Evolutionary conservation across 1,284 basidiomycete species (phyloP), one percentile per base, ranked within the genome.

Genomic region (Moesziomyces parantarcticus): DNA sequence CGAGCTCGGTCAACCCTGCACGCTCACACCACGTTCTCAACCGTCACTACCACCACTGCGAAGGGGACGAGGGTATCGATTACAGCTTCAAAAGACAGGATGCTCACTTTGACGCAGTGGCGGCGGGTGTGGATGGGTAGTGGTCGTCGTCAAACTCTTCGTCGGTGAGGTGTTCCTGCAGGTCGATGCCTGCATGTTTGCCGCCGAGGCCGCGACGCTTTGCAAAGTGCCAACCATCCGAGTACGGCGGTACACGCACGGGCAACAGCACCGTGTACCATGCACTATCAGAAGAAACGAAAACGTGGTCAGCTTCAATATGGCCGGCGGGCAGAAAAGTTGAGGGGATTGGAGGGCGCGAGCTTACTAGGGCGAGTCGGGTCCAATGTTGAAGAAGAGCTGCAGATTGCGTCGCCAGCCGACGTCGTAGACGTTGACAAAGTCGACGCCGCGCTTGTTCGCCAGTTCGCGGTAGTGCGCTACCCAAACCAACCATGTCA

Each of bases 391-490:
- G 86, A 98, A 97, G 83, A 97, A 97, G 26, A 94, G 83, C 70
- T 89, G 84, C 6, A 98, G 84, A 81, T 99, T 98, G 65, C 87
- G 65, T 82, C 89, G 86, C 49, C 64, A 57, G 1, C 96, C 96
- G 7, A 97, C 85, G 82, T 99, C 91, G 82, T 94, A 98, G 8
- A 92, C 94, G 80, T 98, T 98, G 20, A 92, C 87, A 78, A 97
- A 98, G 0, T 59, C 53, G 39, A 66, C 66, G 40, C 90, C 90
- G 39, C 92, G 87, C 16, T 86, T 85, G 69, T 88, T 88, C 0
- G 94, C 93, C 36, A 89, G 85, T 64, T 87, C 88, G 1, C 88
- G 86, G 79, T 97, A 96, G 44, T 91, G 88, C 10, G 89, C 51
- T 58, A 40, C 25, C 50, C 25, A n/a, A 46, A 39, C 21, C 3